Evolutionary conservation across 208 protist species (phyloP).

Genomic region (Kentomonas sorsogonicus): DNA sequence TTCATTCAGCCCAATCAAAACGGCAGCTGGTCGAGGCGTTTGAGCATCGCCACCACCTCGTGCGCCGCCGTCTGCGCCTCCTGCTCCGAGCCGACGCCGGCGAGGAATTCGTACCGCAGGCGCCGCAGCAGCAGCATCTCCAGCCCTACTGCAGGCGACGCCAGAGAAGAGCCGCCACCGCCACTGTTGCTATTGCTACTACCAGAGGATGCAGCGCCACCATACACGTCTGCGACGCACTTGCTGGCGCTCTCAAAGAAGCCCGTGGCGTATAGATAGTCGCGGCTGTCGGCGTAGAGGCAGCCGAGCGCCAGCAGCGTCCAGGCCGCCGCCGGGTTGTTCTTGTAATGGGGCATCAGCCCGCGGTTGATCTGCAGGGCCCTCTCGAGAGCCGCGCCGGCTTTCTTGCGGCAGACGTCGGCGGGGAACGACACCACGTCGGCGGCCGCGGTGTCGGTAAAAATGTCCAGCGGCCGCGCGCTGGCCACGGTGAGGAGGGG

Average conservation of each 20-base stretch:
- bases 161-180: too few species aligned
- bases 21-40: constrained; percentile 50
- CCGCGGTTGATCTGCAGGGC: constrained; percentile 70
- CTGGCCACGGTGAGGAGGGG: constrained; percentile 48
- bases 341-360: constrained; percentile 44
- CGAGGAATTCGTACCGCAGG: constrained; percentile 78
- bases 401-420: constrained; percentile 40
- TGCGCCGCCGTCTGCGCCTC: constrained; percentile 74
- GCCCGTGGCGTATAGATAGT: constrained; percentile 86
- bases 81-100: constrained; percentile 80
- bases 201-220: too few species aligned
- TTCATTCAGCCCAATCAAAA: neutral
- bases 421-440: constrained; percentile 29
- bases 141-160: too few species aligned
- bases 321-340: constrained; percentile 58
- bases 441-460: constrained; percentile 51
- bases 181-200: too few species aligned
- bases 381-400: constrained; percentile 58
- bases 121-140: constrained; percentile 52
- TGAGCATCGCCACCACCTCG: constrained; percentile 68
- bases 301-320: constrained; percentile 70
- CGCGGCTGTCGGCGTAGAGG: constrained; percentile 82
- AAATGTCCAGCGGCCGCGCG: constrained; percentile 48
- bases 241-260: constrained; percentile 77
- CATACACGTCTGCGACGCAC: constrained; percentile 50